Evolutionary conservation across 179 eudicot genomes (phyloP), one percentile per base, ranked within the genome.

Genomic region (Beta corolliflora): DNA sequence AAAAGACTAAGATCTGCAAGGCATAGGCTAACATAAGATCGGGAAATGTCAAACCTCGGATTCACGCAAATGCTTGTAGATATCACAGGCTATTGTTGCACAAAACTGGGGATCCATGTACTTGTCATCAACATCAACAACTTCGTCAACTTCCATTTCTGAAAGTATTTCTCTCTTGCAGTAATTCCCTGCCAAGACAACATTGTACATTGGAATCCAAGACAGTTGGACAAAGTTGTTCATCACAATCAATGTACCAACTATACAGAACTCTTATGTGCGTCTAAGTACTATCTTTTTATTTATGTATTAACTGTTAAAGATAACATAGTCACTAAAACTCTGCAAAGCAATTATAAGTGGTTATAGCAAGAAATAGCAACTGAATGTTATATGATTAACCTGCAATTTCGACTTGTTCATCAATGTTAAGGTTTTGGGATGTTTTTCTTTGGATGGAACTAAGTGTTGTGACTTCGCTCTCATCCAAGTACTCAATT

Each of bases 1-100:
- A 25, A 25, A 25, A 25, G 29, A 25, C 52, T 21, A 16, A 31
- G 41, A 41, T 63, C 45, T 7, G 8, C 48, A 36, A 79, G 29
- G 69, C 29, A n/a, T 3, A 12, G 36, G 8, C 50, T 46, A 46
- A 46, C 29, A 25, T 46, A 46, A 46, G 50, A 7, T 46, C 5
- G 14, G 52, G 61, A 55, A 50, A 44, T 25, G 71, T 36, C 72
- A 54, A 80, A 94, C 98, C 99, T 95, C 99, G 46, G 99, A 88
- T 70, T 89, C 91, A 75, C 93, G 89, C 78, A 95, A 87, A 82
- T 94, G 93, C 70, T 91, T 91, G 91, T 95, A 94, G 63, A 95
- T 95, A 83, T 95, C 99, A 78, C 97, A 92, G 60, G 98, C 97
- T 82, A 94, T 88, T 68, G 96, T 89, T 31, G 99, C 91, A 86